Evolutionary conservation across 805 yeast species (phyloP).

Genomic region (Wickerhamiella dianesei): DNA sequence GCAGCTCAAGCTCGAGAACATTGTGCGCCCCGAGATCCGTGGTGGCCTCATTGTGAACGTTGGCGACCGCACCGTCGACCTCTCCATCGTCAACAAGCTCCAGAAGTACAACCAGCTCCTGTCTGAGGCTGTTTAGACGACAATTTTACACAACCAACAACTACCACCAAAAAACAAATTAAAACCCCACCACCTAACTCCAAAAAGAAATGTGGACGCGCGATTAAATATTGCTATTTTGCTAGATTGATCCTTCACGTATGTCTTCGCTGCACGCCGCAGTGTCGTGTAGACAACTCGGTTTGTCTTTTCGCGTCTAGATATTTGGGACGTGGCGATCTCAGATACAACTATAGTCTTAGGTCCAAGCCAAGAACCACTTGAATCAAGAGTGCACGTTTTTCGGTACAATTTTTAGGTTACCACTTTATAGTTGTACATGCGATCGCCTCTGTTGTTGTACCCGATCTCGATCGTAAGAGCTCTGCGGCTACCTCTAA

Average conservation of each 20-base stretch:
- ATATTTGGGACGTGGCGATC: no score
- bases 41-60: constrained; percentile 95
- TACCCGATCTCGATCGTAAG: no score
- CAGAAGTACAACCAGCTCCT: constrained; percentile 80
- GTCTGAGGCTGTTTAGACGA: constrained; percentile 61
- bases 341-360: no score
- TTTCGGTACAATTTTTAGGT: no score
- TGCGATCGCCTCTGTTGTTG: no score
- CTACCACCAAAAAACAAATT: background rate
- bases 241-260: background rate
- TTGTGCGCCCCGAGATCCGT: constrained; percentile 75
- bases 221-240: background rate
- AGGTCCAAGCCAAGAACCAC: no score
- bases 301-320: no score
- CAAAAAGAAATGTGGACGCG: background rate
- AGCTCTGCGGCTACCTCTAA: no score
- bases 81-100: constrained; percentile 73
- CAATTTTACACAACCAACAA: constrained; percentile 3
- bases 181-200: background rate
- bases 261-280: background rate
- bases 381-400: no score
- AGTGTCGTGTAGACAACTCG: background rate
- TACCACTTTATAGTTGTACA: no score
- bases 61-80: constrained; percentile 93
- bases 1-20: constrained; percentile 71